Base-by-base conservation (phyloP, 2,329 filamentous ascomycete species). In the Coniochaeta sp. region DNA sequence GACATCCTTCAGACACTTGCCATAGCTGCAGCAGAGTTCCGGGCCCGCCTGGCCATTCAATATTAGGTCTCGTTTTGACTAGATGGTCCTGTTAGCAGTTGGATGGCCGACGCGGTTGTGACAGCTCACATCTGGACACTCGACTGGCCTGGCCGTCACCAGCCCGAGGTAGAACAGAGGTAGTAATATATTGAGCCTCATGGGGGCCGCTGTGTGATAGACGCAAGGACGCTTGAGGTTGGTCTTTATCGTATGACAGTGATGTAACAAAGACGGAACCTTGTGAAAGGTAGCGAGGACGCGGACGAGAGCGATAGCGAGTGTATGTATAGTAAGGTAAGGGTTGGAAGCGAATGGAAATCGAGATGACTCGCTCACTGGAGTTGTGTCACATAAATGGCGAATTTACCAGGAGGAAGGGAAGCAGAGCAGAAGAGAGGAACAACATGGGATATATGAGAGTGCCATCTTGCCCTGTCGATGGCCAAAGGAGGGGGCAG, bases 11-110 rank as follows among this genome's bases (percentile, higher is more conserved):
- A 79, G 78, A 70, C 81, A 83, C 36, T 71, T 71, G 57, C 81
- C 81, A 63, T 83, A 82, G n/a, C 77, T 78, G 68, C 81, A 84
- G 69, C 81, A 83, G 14, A 71, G 76, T 31, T 80, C 77, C n/a
- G 79, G 74, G 22, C 75, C 73, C 62, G 80, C 71, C 31, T 76
- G 68, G 59, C 80, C 79, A 31, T 71, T 76, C 55, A 83, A 74
- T 43, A 83, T 83, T 16, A 70, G 67, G 63, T 78, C 77, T 58
- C 74, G 66, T 62, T 72, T 74, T 17, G 65, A 60, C 71, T 75
- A 62, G 28, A 50, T 28, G 6, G 31, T 8, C 3, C 16, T 28
- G 47, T 52, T 52, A 52, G 9, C 34, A 14, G 40, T n/a, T 34
- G 57, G 6, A 7, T n/a, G 43, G 43, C 3, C 6, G 5, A 11